Evolutionary conservation across 345 rosid species (phyloP).

Genomic region (Eucalyptus sideroxylon): DNA sequence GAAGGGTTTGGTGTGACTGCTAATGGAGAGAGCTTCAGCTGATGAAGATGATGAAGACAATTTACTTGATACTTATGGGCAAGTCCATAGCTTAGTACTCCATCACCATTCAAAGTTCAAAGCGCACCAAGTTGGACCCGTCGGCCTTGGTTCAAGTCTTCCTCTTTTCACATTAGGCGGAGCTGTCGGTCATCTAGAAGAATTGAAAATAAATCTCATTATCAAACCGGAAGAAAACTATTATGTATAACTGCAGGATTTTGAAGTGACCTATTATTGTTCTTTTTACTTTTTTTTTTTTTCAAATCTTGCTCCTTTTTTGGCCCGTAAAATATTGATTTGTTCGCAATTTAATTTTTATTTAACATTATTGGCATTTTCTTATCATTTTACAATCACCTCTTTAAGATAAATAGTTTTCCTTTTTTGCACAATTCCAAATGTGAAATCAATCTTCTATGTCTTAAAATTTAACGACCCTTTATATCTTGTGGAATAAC

Average conservation of each 20-base stretch:
- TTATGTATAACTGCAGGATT: too few relatives aligned
- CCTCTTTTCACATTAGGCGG: fast-evolving
- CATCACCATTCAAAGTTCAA: too few relatives aligned
- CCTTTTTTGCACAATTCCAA: neutral
- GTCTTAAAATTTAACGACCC: too few relatives aligned
- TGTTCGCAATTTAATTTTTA: neutral
- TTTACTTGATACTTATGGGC: too few relatives aligned
- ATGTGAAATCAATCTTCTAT: neutral
- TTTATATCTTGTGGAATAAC: neutral
- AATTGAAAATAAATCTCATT: neutral
- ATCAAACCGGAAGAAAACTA: too few relatives aligned
- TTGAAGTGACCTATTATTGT: neutral
- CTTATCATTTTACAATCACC: neutral
- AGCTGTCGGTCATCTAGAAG: neutral
- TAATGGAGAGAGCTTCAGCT: neutral
- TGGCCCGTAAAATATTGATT: too few relatives aligned
- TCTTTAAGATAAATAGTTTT: neutral
- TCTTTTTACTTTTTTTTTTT: too few relatives aligned
- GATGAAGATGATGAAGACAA: neutral
- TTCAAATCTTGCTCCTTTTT: too few relatives aligned
- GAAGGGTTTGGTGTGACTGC: neutral
- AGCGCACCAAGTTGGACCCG: too few relatives aligned
- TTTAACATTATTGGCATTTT: neutral
- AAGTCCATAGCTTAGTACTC: too few relatives aligned
- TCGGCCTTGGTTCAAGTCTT: too few relatives aligned